A percentile compares a stretch with the other conserved stretches of the same genome.
Evolutionary conservation across 768 basidiomycete genomes (phyloP).

Genomic region (Neoboletus subvelutipes): DNA sequence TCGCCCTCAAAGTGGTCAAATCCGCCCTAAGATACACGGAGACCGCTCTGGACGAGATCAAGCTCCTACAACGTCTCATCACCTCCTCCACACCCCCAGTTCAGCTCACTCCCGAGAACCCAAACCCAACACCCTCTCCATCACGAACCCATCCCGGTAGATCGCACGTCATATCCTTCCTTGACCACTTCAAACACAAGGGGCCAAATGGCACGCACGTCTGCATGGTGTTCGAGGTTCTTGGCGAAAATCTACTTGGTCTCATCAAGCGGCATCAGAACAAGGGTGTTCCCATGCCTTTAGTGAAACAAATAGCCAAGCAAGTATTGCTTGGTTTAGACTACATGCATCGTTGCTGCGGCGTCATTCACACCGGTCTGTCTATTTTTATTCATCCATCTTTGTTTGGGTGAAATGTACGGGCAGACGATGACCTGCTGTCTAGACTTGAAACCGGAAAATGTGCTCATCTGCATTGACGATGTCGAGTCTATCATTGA

Average conservation of each 20-base stretch:
- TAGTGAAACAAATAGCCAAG: slow-evolving; percentile 96
- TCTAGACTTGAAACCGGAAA: slow-evolving; percentile 93
- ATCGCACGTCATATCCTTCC: slow-evolving; percentile 94
- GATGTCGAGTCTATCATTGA: slow-evolving; percentile 93
- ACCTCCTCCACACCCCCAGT: slow-evolving; percentile 67
- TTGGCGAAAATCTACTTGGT: slow-evolving; percentile 94
- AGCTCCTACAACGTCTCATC: slow-evolving; percentile 93
- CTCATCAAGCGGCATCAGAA: slow-evolving; percentile 98
- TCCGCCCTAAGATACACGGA: slow-evolving; percentile 96
- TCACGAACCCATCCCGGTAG: slow-evolving; percentile 81
- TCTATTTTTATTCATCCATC: neutral
- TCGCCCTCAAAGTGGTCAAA: slow-evolving; percentile 99
- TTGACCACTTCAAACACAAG: slow-evolving; percentile 96
- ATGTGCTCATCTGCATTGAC: slow-evolving; percentile 95
- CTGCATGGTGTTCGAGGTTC: slow-evolving; percentile 99
- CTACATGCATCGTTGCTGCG: slow-evolving; percentile 97
- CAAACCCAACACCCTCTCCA: slow-evolving; percentile 50
- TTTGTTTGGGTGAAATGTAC: neutral
- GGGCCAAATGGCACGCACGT: slow-evolving; percentile 97
- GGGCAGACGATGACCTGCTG: slow-evolving; percentile 8
- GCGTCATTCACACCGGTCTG: slow-evolving; percentile 91
- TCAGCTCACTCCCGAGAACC: slow-evolving; percentile 46
- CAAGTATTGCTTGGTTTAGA: slow-evolving; percentile 94
- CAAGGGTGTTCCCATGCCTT: slow-evolving; percentile 90
- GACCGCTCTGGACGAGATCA: slow-evolving; percentile 98